These are phyloP conservation scores for Microstegium vimineum DNA, from an alignment of 176 grass and related monocot species.

Conservation along the genomic window DNA sequence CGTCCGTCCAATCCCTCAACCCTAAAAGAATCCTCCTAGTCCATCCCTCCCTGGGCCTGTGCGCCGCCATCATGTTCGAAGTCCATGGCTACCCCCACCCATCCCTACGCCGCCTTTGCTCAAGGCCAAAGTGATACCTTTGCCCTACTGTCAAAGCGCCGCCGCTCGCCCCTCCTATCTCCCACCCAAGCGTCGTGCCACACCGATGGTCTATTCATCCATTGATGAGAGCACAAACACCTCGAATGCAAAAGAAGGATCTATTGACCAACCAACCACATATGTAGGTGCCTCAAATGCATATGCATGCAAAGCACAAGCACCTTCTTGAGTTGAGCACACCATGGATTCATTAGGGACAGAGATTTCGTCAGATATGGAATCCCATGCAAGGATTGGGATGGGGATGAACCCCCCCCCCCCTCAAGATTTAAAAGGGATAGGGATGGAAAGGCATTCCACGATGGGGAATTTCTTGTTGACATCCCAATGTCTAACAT, in stretches of 20 bases:
- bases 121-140: background rate
- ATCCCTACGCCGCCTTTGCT: background rate
- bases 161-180: background rate
- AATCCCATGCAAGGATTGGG: background rate
- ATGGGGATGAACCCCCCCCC: background rate
- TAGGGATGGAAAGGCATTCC: background rate
- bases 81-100: background rate
- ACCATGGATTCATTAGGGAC: background rate
- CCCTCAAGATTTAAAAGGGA: background rate
- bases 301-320: too few species aligned
- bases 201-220: background rate
- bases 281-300: too few species aligned
- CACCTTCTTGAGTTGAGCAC: background rate
- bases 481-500: background rate
- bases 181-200: background rate
- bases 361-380: accelerated
- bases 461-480: background rate
- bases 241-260: too few species aligned
- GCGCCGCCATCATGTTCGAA: too few species aligned
- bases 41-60: background rate
- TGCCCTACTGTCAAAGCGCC: background rate
- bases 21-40: background rate
- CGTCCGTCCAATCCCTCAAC: background rate
- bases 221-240: too few species aligned
- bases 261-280: too few species aligned